Conservation (phyloP, 1,284 basidiomycete genomes). For the Ustilago xerochloae region DNA sequence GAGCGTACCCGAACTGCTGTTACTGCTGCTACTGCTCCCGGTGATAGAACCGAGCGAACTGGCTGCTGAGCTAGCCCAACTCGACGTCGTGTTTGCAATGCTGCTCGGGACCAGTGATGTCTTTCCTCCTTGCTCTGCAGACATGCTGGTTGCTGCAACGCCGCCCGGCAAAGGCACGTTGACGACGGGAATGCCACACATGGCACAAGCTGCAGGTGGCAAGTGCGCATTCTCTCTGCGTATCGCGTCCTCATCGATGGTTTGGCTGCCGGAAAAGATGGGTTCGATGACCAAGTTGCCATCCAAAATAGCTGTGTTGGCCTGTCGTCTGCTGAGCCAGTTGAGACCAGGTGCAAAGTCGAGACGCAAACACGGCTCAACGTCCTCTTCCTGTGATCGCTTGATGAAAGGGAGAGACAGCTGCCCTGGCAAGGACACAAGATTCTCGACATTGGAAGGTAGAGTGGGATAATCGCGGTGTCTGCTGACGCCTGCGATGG, state of each 20-base stretch:
- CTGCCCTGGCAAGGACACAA: constrained; percentile 66
- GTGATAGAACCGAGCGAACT: constrained; percentile 47
- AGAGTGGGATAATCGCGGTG: constrained; percentile 75
- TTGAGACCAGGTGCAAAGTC: constrained; percentile 93
- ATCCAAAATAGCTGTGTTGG: constrained; percentile 84
- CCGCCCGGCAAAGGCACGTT: constrained; percentile 60
- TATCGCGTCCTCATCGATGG: constrained; percentile 54
- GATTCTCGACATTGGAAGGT: constrained; percentile 61
- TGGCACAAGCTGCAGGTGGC: constrained; percentile 61
- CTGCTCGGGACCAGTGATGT: constrained; percentile 38
- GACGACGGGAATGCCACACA: constrained; percentile 62
- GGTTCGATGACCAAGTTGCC: constrained; percentile 92
- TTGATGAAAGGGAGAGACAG: constrained; percentile 83
- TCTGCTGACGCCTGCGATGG: constrained; percentile 73
- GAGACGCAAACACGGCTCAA: constrained; percentile 90
- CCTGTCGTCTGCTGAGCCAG: constrained; percentile 89
- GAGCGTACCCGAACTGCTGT: constrained; percentile 26
- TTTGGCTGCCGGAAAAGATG: constrained; percentile 71
- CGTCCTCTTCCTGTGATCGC: constrained; percentile 85
- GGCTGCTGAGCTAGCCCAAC: constrained; percentile 50
- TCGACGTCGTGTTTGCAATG: constrained; percentile 47
- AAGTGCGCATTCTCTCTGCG: constrained; percentile 53
- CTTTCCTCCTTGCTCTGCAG: constrained; percentile 39
- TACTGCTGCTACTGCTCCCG: constrained; percentile 21
- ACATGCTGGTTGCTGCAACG: constrained; percentile 29